Base-by-base conservation (phyloP, 177 flowering plant species). In the Vitis hybrid region DNA sequence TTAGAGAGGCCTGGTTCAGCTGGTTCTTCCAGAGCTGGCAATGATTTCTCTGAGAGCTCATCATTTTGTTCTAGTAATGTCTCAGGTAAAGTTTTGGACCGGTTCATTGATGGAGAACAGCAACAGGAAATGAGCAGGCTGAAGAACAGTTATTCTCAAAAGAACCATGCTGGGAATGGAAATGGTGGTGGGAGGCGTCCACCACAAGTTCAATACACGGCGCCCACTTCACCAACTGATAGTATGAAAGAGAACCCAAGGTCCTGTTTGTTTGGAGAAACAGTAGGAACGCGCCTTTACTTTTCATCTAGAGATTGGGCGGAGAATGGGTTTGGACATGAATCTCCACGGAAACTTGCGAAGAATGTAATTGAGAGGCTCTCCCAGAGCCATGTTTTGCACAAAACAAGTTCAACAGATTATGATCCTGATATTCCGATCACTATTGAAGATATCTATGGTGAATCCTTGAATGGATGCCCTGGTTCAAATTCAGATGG, bases 61-160 rank as follows among this genome's bases (percentile, higher is more conserved):
- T 86, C 92, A 47, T 67, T 69, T 56, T 74, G 86, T 73, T 88
- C 95, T 12, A 82, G 87, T 62, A 82, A 81, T 75, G 82, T 75
- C 60, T 86, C 93, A 17, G 84, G 65, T 73, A 84, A 81, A 68
- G 78, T 88, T 55, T 70, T 96, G 59, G 99, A 96, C 72, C 97
- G 90, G 13, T 96, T 90, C 77, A 91, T 96, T 77, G 99, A 92
- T 82, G 99, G 97, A 18, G 99, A 96, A 69, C 92, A 93, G 71
- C 86, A 82, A 20, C 77, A 78, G 47, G 92, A 88, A 70, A 80
- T 75, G 71, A 76, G 63, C 69, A 79, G 72, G 66, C 59, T 77
- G 15, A 82, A 71, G 64, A 83, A 62, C 54, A 75, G 62, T 73
- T 75, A 74, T 24, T 74, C 78, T 66, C 79, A 58, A 53, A 86